These are phyloP conservation scores for Teratosphaeria viscida DNA, from an alignment of 2,329 filamentous ascomycete genomes.

Conservation along the genomic window DNA sequence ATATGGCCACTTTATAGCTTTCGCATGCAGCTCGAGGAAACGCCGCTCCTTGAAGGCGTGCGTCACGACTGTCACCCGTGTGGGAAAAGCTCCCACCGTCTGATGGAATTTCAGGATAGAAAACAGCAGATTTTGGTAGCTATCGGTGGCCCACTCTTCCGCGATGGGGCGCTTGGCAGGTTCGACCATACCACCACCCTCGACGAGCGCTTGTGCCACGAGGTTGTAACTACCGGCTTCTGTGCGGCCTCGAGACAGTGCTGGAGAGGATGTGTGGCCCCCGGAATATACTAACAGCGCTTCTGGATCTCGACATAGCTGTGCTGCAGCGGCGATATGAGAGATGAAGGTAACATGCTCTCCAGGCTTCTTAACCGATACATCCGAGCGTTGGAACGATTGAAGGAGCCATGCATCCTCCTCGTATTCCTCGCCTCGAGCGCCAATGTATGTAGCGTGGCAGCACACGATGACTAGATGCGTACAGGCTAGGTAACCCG, in stretches of 20 bases:
- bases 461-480: slow-evolving; percentile 72
- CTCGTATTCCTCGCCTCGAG: slow-evolving; percentile 4
- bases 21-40: slow-evolving; percentile 31
- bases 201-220: slow-evolving; percentile 7
- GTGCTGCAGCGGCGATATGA: slow-evolving; percentile 59
- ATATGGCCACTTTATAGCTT: slow-evolving; percentile 34
- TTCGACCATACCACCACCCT: slow-evolving; percentile 1
- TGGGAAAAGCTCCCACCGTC: slow-evolving; percentile 29
- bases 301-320: slow-evolving; percentile 35
- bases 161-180: slow-evolving; percentile 9
- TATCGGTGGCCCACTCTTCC: slow-evolving; percentile 70
- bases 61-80: slow-evolving; percentile 33
- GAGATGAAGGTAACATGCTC: slow-evolving; percentile 71
- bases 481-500: slow-evolving; percentile 5
- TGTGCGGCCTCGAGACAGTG: slow-evolving; percentile 11
- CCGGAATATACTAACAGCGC: slow-evolving; percentile 63
- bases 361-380: slow-evolving; percentile 38
- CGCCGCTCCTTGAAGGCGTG: slow-evolving; percentile 38
- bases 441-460: slow-evolving; percentile 64
- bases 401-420: slow-evolving; percentile 55
- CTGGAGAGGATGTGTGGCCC: slow-evolving; percentile 33
- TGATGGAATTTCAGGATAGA: slow-evolving; percentile 50
- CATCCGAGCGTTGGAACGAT: slow-evolving; percentile 51
- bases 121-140: slow-evolving; percentile 75
- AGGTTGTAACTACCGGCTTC: slow-evolving; percentile 20